These are phyloP conservation scores for Pleurotus sapidus DNA, from an alignment of 768 basidiomycete genomes.

Conservation along the genomic window DNA sequence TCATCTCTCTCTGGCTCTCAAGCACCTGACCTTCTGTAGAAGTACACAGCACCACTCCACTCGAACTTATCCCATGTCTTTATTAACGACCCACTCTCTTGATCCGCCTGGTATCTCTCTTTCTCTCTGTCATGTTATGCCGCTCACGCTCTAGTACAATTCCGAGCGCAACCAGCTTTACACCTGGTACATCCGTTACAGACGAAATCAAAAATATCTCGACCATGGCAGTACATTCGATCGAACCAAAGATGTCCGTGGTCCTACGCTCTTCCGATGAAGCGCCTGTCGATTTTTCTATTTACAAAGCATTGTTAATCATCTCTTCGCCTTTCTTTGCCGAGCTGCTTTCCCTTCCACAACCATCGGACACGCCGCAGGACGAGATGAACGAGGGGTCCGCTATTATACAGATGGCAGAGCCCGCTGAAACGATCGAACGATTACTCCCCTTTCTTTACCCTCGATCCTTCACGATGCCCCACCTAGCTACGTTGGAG, in stretches of 20 bases:
- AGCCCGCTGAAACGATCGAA: conserved; percentile 37
- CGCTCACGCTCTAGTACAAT: background rate
- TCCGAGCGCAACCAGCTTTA: background rate
- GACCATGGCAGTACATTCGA: conserved; percentile 17
- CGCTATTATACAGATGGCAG: conserved; percentile 46
- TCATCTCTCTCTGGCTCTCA: too few species aligned
- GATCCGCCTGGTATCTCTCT: background rate
- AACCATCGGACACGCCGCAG: conserved; percentile 26
- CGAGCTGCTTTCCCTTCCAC: conserved; percentile 52
- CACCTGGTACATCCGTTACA: too few species aligned
- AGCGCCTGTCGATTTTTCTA: conserved; percentile 39
- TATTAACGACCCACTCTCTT: background rate
- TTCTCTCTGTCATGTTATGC: background rate
- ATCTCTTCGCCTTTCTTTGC: conserved; percentile 58
- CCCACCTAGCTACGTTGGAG: conserved; percentile 8
- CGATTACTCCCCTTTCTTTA: conserved; percentile 46
- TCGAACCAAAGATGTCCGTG: conserved; percentile 40
- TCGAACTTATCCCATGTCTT: background rate
- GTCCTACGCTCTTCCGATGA: conserved; percentile 53
- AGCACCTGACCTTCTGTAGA: too few species aligned
- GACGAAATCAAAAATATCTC: too few species aligned
- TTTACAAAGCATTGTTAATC: conserved; percentile 52
- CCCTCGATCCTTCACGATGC: conserved; percentile 27
- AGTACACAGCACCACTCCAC: too few species aligned
- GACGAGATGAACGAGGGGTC: conserved; percentile 27